phyloP scores from a whole-genome alignment of 1,284 basidiomycete species.

The Ganoderma multipileum region DNA sequence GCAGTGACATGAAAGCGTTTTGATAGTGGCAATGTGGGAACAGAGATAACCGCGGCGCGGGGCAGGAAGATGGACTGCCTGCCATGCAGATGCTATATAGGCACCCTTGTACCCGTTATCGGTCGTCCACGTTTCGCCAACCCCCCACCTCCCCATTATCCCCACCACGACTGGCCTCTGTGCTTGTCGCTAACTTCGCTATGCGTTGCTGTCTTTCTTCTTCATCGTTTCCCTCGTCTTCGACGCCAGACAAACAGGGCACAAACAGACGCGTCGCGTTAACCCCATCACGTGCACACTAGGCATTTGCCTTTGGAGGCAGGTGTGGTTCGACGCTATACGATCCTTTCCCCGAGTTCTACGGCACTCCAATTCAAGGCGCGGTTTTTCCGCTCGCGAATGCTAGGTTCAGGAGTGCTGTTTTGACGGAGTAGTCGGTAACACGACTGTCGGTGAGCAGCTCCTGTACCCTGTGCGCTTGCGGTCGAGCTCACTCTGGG shows the following conservation, averaged over 20 bases:
- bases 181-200: background rate
- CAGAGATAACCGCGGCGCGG: background rate
- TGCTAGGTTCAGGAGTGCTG: background rate
- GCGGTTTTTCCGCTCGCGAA: background rate
- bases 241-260: background rate
- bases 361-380: background rate
- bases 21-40: constrained; percentile 1
- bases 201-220: background rate
- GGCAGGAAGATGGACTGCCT: background rate
- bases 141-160: background rate
- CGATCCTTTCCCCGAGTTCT: background rate
- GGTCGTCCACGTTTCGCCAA: background rate
- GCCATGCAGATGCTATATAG: background rate
- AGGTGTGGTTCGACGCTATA: background rate
- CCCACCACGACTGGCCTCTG: background rate
- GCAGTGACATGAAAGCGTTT: background rate
- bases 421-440: background rate
- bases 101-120: background rate
- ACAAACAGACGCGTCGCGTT: background rate
- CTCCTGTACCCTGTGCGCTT: background rate
- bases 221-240: background rate
- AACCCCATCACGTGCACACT: background rate
- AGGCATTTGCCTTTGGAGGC: constrained; percentile 4
- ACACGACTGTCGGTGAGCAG: background rate
- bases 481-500: background rate